Evolutionary conservation across 352 stramenopile genomes (phyloP).

Genomic region (Pythium sp.): DNA sequence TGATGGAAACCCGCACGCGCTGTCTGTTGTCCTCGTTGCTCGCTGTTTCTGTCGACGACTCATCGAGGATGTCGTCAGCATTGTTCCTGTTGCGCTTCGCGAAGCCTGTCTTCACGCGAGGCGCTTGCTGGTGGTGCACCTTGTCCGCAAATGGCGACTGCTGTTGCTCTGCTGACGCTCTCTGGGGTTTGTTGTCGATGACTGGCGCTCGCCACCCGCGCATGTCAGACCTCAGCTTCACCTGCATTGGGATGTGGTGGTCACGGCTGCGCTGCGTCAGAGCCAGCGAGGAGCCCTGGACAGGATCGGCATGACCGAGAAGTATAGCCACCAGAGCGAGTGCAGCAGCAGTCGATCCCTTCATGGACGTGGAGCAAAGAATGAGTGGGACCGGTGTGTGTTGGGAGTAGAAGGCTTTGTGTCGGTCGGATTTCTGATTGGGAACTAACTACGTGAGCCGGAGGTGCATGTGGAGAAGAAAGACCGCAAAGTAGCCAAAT

Average conservation of each 20-base stretch:
- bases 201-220: slow-evolving; percentile 11
- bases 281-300: neutral
- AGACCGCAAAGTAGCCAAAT: neutral
- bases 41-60: neutral
- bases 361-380: neutral
- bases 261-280: neutral
- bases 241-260: neutral
- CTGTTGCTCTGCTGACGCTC: neutral
- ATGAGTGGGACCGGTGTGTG: too few relatives aligned
- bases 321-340: neutral
- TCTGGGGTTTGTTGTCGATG: slow-evolving; percentile 8
- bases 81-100: neutral
- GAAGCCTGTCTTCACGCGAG: neutral
- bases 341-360: neutral
- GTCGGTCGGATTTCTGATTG: neutral
- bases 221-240: neutral
- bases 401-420: too few relatives aligned
- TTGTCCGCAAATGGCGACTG: neutral
- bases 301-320: neutral
- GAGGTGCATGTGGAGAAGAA: too few relatives aligned
- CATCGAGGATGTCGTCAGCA: neutral
- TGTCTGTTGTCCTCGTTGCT: neutral
- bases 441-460: neutral
- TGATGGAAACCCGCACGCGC: neutral
- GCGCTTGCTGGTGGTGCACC: neutral